Conservation (phyloP, 345 rosid genomes). For the Hibiscus trionum region DNA sequence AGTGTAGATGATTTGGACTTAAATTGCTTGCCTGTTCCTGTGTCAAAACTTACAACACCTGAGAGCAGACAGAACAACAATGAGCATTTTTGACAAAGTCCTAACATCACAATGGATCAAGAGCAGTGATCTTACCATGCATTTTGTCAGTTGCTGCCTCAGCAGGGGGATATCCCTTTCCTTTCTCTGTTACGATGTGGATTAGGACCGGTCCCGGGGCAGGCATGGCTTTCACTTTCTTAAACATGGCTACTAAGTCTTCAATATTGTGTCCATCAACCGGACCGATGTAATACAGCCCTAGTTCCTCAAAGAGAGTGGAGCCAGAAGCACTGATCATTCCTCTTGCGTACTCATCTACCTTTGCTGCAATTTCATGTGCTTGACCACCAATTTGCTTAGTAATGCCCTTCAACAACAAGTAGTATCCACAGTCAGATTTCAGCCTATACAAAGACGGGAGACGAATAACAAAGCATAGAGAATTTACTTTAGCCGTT, state of each 20-base stretch:
- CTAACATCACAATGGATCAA: background rate
- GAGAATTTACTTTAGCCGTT: conserved; percentile 46
- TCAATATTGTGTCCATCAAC: conserved; percentile 57
- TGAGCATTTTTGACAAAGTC: conserved; percentile 3
- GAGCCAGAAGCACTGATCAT: conserved; percentile 59
- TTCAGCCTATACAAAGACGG: background rate
- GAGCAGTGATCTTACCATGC: conserved; percentile 40
- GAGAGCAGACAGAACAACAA: conserved; percentile 14
- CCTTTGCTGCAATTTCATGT: conserved; percentile 66
- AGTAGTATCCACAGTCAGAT: conserved; percentile 9
- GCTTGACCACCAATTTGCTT: conserved; percentile 49
- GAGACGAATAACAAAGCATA: background rate
- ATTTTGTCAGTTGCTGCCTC: conserved; percentile 63
- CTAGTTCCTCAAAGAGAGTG: conserved; percentile 55
- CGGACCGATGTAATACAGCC: conserved; percentile 58
- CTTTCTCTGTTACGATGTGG: conserved; percentile 64
- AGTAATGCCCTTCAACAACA: conserved; percentile 35
- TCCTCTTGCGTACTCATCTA: conserved; percentile 64
- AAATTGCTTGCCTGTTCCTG: conserved; percentile 47
- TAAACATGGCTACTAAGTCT: conserved; percentile 48
- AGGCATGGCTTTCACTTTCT: conserved; percentile 58
- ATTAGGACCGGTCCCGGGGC: conserved; percentile 74
- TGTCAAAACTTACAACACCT: conserved; percentile 68
- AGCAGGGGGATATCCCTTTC: conserved; percentile 69
- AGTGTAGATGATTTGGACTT: conserved; percentile 39